Percentiles rank a stretch among this genome's conserved stretches.
These are phyloP conservation scores for Candida sp. DNA, from an alignment of 1,139 yeast species.

Conservation along the genomic window DNA sequence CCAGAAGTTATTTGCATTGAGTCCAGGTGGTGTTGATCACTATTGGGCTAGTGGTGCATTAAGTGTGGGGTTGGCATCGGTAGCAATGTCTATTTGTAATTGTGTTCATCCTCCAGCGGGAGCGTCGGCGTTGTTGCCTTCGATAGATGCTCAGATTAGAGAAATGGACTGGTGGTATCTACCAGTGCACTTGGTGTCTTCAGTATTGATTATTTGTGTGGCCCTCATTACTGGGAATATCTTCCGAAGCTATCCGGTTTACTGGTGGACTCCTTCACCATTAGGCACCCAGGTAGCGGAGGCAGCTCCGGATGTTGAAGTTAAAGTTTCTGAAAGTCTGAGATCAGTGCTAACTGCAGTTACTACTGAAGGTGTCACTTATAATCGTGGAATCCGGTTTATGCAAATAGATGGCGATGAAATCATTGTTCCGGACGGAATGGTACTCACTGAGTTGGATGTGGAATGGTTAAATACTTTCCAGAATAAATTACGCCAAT, in stretches of 20 bases:
- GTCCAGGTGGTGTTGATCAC: slow-evolving; percentile 36
- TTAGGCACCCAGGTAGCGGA: not conserved
- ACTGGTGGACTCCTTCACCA: slow-evolving; percentile 57
- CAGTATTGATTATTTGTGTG: slow-evolving; percentile 47
- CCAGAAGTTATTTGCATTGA: slow-evolving; percentile 49
- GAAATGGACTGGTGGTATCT: slow-evolving; percentile 67
- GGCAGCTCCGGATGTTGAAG: not conserved
- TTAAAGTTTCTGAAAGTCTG: not conserved
- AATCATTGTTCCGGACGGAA: slow-evolving; percentile 19
- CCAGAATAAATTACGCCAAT: slow-evolving; percentile 13
- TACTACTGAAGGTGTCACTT: not conserved
- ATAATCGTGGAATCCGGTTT: slow-evolving; percentile 1
- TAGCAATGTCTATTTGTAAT: slow-evolving; percentile 53
- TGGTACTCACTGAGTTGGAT: slow-evolving; percentile 24
- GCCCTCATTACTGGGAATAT: slow-evolving; percentile 59
- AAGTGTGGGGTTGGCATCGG: slow-evolving; percentile 55
- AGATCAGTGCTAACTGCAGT: not conserved
- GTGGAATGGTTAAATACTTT: slow-evolving; percentile 22
- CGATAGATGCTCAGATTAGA: slow-evolving; percentile 43
- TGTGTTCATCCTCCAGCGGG: slow-evolving; percentile 77
- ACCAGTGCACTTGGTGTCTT: slow-evolving; percentile 53
- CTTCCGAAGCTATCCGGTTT: slow-evolving; percentile 51
- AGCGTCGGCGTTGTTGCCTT: slow-evolving; percentile 64
- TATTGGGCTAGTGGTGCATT: slow-evolving; percentile 64
- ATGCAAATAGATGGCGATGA: slow-evolving; percentile 17